Evolutionary conservation across 1,284 basidiomycete species (phyloP), one percentile per base, ranked within the genome.

Genomic region (Stygiomarasmius scandens): DNA sequence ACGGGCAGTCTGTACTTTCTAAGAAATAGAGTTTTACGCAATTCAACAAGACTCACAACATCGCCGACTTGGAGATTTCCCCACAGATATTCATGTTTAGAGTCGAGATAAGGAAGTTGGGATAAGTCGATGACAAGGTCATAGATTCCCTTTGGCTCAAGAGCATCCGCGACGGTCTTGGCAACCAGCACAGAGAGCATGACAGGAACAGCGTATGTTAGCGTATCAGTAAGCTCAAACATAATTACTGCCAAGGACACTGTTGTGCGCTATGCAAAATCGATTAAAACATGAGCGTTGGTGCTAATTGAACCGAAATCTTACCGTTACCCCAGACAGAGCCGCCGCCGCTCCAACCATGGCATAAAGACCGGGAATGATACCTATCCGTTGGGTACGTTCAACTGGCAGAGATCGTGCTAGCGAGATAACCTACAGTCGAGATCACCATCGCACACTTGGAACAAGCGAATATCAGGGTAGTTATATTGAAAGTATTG

Each of bases 241-340:
- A 98, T 95, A 74, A 98, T 98, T 54, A 98, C 96, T 1, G 94
- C 95, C 51, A 98, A 82, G 1, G 94, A 96, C 9, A 98, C 93
- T 0, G 93, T 95, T 14, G 92, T 93, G 36, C 92, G 81, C 87
- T 90, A 54, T 10, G 41, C 41, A 47, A 24, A 11, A 36, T 29
- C 20, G 38, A 23, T 14, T 55, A 54, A 49, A n/a, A 58, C 34
- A 50, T 20, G 23, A 41, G 2, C 58, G 47, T 52, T 49, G 55
- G 50, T 43, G 20, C 41, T 23, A 22, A 45, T n/a, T 46, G 19
- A 41, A 50, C 25, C 27, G 38, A 11, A 29, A 32, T 68, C 82
- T 65, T 60, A 91, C 90, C 60, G 94, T 96, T 9, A 95, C 93
- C 29, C 94, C 94, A 36, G 93, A 94, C 48, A 96, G 75, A 0